Base-by-base conservation (phyloP, 169 alveolate species). In the Eimeria mitis region DNA sequence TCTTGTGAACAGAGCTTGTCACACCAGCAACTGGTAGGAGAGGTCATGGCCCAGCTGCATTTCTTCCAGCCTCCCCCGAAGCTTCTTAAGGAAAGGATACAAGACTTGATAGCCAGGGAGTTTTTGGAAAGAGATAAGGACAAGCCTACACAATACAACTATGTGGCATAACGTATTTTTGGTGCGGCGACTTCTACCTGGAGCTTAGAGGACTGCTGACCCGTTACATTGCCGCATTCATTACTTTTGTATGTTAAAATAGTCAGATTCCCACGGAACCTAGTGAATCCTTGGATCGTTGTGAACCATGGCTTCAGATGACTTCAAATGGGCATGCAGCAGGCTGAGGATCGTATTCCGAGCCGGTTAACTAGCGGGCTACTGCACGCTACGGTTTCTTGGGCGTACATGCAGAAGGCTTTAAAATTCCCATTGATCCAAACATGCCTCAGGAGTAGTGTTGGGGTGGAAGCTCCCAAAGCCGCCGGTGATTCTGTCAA, bases 61-160 rank as follows among this genome's bases (percentile, higher is more conserved):
- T 95, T 96, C 92, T 95, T 96, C 97, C 95, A 96, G 90, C 98
- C 98, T 63, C 94, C 97, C 61, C 97, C 98, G 52, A 96, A 94
- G 81, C 96, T 97, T 65, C 95, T 98, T 47, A 98, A 98, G 97
- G 97, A 96, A 75, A 96, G 99, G 76, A 97, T 98, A 44, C 99
- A 98, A 91, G 97, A 97, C 89, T 95, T 98, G 70, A 97, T 98
- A 52, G 99, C 97, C 65, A 95, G 98, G 73, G 99, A 98, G 75
- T 98, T 97, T 95, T 94, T 98, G 97, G 98, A 97, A 89, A 91
- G 98, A 40, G 99, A 98, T 94, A 94, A 95, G 76, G 96, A 97
- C 85, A 95, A 98, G 89, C 96, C 97, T 21, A 91, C 95, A 21
- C 61, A 96, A 21, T 97, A 95, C 94, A 95, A 96, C 42, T 97